Conservation (phyloP, 2,329 filamentous ascomycete species). For the Sclerotinia minor region DNA sequence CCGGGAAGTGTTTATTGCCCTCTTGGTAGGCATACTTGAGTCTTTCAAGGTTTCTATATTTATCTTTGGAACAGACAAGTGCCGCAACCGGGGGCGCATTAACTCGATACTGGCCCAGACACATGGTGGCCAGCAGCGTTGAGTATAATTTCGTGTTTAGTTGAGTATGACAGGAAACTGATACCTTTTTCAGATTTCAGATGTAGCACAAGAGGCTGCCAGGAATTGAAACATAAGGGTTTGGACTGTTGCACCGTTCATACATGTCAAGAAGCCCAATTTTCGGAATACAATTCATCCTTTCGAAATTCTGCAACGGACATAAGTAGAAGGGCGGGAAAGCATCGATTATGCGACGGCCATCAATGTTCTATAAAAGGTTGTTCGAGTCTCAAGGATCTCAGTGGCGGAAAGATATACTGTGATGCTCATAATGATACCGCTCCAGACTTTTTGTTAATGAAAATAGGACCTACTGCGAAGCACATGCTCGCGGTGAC, state of each 20-base stretch:
- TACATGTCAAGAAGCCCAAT: neutral
- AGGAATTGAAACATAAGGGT: neutral
- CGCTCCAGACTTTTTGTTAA: too few species aligned
- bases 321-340: neutral
- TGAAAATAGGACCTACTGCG: too few species aligned
- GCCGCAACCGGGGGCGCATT: too few species aligned
- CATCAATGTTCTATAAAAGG: neutral
- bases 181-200: neutral
- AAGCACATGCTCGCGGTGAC: too few species aligned
- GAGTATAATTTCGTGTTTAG: neutral
- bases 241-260: neutral
- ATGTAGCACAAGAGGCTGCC: neutral
- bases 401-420: neutral
- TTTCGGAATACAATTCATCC: neutral
- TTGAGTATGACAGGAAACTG: neutral
- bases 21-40: neutral
- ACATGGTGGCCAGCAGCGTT: neutral
- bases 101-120: too few species aligned
- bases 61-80: too few species aligned
- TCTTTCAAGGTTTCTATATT: neutral
- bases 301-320: neutral
- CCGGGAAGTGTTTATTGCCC: neutral
- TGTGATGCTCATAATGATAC: neutral
- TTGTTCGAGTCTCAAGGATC: neutral
- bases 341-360: neutral